A percentile compares a stretch with the other conserved stretches of the same genome.
phyloP scores from a whole-genome alignment of 805 yeast species.

The Suhomyces kilbournensis region DNA sequence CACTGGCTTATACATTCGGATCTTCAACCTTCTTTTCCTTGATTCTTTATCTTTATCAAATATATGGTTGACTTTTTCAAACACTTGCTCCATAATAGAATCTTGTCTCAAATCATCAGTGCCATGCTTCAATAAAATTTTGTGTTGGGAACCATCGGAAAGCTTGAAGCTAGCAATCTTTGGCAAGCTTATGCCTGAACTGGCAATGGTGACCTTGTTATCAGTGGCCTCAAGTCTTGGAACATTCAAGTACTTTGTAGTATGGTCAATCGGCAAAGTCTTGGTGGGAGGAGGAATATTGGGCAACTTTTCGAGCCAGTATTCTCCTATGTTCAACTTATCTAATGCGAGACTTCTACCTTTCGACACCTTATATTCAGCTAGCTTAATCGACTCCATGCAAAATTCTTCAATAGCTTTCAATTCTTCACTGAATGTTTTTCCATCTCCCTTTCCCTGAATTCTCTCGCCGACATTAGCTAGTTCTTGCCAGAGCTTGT shows the following conservation, averaged over 20 bases:
- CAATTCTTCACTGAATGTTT: conserved; percentile 15
- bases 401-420: conserved; percentile 50
- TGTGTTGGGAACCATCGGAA: conserved; percentile 57
- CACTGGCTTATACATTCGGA: conserved; percentile 84
- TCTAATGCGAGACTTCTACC: conserved; percentile 29
- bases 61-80: conserved; percentile 75
- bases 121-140: conserved; percentile 74
- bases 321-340: conserved; percentile 39
- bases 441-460: neutral
- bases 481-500: conserved; percentile 43
- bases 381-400: conserved; percentile 48
- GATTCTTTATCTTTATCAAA: conserved; percentile 56
- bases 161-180: conserved; percentile 61
- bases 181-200: conserved; percentile 85
- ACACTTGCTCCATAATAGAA: conserved; percentile 96
- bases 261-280: conserved; percentile 39
- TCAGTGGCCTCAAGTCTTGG: conserved; percentile 49
- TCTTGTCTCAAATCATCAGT: conserved; percentile 94
- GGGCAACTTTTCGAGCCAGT: conserved; percentile 47
- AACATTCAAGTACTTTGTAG: conserved; percentile 42
- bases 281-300: conserved; percentile 68
- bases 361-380: conserved; percentile 42
- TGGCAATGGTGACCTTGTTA: conserved; percentile 54
- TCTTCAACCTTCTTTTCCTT: conserved; percentile 51
- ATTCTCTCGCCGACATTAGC: conserved; percentile 12